Percentiles rank a stretch among this genome's conserved stretches.
Evolutionary conservation across 2,329 filamentous ascomycete genomes (phyloP).

Genomic region (Elsinoe fawcettii): DNA sequence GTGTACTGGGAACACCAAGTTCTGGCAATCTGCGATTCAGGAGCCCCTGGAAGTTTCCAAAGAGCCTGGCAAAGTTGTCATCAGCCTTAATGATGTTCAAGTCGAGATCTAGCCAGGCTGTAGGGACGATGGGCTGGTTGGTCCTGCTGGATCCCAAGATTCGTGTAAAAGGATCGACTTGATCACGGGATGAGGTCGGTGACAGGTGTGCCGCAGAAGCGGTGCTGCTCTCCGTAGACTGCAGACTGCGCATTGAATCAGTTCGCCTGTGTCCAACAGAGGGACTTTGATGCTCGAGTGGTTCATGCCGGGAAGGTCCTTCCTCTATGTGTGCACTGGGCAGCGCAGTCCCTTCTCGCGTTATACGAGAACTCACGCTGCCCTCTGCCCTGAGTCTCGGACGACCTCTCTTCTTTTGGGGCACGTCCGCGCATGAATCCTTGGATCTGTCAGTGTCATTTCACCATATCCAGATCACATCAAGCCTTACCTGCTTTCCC

Average conservation of each 20-base stretch:
- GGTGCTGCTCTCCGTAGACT: slow-evolving; percentile 18
- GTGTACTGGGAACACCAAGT: slow-evolving; percentile 36
- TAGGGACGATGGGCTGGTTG: slow-evolving; percentile 21
- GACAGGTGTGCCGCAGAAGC: neutral
- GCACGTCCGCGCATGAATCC: slow-evolving; percentile 72
- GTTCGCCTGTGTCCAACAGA: slow-evolving; percentile 24
- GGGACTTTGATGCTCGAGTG: slow-evolving; percentile 18
- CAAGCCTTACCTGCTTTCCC: slow-evolving; percentile 54
- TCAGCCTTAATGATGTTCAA: slow-evolving; percentile 41
- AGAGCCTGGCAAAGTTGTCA: slow-evolving; percentile 37
- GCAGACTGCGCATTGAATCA: slow-evolving; percentile 29
- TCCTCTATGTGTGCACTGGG: neutral
- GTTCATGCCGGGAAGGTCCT: neutral
- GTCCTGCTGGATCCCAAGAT: neutral
- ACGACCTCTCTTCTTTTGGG: slow-evolving; percentile 76
- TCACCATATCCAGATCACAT: slow-evolving; percentile 1
- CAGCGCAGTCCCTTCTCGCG: slow-evolving; percentile 17
- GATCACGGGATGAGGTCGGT: neutral
- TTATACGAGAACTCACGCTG: slow-evolving; percentile 21
- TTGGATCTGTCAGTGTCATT: slow-evolving; percentile 33
- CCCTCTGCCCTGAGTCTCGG: slow-evolving; percentile 66
- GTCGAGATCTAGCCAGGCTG: slow-evolving; percentile 42
- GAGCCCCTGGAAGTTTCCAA: slow-evolving; percentile 33
- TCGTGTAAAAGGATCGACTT: neutral
- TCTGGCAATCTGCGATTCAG: slow-evolving; percentile 36